Conservation (phyloP, 129 eudicot species). For the Tagetes patula region DNA sequence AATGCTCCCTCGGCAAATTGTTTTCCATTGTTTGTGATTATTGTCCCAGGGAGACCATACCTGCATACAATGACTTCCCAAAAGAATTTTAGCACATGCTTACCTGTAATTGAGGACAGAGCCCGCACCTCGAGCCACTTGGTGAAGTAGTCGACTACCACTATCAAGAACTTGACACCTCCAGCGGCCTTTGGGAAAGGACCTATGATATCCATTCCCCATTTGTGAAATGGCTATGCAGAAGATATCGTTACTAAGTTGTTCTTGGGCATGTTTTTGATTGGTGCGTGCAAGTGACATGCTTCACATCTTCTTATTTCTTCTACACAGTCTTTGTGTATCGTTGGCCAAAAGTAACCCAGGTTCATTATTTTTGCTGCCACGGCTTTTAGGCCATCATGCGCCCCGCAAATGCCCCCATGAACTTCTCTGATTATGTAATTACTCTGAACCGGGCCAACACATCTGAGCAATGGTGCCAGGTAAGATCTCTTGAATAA, state of each 20-base stretch:
- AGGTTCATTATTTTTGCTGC: background rate
- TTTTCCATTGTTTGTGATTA: background rate
- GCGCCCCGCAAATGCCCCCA: too few species aligned
- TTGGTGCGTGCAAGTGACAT: background rate
- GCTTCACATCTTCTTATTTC: background rate
- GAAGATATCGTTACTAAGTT: background rate
- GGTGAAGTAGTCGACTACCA: background rate
- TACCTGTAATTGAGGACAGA: background rate
- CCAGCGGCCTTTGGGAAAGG: background rate
- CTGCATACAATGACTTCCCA: background rate
- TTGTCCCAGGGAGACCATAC: background rate
- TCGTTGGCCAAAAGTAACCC: background rate
- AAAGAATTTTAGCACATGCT: background rate
- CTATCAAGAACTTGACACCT: background rate
- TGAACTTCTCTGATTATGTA: background rate
- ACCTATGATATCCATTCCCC: background rate
- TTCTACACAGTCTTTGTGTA: background rate
- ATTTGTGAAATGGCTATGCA: background rate
- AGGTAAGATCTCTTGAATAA: background rate
- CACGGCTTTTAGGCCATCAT: background rate
- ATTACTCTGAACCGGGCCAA: background rate
- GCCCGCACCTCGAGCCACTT: background rate
- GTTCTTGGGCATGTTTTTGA: background rate
- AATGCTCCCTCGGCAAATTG: background rate
- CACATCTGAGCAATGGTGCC: background rate